These are phyloP conservation scores for Mycena venus DNA, from an alignment of 768 basidiomycete species.

Conservation along the genomic window DNA sequence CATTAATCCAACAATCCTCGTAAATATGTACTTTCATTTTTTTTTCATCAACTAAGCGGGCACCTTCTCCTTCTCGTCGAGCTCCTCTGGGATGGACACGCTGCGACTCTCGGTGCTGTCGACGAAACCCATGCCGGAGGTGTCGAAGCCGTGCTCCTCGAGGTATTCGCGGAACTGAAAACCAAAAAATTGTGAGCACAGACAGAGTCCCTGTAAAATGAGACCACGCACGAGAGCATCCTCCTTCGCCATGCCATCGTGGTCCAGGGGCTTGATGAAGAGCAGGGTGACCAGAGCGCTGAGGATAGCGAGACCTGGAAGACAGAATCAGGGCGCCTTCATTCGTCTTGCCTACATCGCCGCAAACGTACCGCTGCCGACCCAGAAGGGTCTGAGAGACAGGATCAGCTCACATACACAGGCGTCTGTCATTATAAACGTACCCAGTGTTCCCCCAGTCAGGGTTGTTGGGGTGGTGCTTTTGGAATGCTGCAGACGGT, in stretches of 20 bases:
- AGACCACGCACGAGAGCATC: conserved; percentile 67
- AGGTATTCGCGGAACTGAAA: conserved; percentile 86
- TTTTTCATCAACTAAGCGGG: not conserved
- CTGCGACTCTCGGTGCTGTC: not conserved
- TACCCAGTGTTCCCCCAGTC: conserved; percentile 79
- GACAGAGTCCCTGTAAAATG: not conserved
- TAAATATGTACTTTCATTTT: not conserved
- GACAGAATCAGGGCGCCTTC: not conserved
- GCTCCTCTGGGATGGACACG: conserved; percentile 18
- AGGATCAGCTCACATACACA: conserved; percentile 12
- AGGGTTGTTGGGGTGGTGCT: conserved; percentile 53
- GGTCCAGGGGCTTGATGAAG: conserved; percentile 79
- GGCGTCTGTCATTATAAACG: conserved; percentile 14
- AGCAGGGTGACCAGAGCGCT: conserved; percentile 81
- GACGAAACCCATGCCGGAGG: conserved; percentile 75
- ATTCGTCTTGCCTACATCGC: not conserved
- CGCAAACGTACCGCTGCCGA: not conserved
- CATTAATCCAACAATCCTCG: not conserved
- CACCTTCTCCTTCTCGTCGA: conserved; percentile 27
- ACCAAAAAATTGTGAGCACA: not conserved
- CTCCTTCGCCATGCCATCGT: conserved; percentile 86
- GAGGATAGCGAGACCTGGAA: conserved; percentile 75
- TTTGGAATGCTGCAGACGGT: conserved; percentile 66
- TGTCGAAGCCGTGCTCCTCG: conserved; percentile 84
- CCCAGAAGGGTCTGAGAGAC: not conserved